Evolutionary conservation across 805 yeast species (phyloP).

Genomic region (Wickerhamomyces kurtzmanii): DNA sequence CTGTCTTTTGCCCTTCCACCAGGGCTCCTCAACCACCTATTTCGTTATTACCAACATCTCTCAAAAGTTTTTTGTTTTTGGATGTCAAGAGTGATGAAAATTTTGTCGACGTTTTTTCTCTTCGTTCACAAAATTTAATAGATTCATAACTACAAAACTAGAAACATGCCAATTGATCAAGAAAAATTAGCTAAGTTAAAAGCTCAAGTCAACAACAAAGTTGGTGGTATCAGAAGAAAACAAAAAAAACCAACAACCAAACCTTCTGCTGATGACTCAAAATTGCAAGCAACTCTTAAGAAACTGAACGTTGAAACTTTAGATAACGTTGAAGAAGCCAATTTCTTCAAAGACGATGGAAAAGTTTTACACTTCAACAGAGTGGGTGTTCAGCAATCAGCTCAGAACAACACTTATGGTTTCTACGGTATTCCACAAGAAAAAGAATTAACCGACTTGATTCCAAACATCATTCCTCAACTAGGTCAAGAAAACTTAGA

Average conservation of each 20-base stretch:
- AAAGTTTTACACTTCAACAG: constrained; percentile 92
- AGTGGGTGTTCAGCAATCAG: constrained; percentile 92
- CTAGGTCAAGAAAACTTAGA: constrained; percentile 93
- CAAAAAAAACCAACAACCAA: constrained; percentile 64
- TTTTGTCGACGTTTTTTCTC: no score
- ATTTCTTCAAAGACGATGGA: constrained; percentile 95
- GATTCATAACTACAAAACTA: neutral
- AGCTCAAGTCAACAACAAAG: constrained; percentile 74
- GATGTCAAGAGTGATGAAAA: no score
- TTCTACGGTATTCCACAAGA: constrained; percentile 93
- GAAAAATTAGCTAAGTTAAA: constrained; percentile 90
- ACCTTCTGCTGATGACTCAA: constrained; percentile 78
- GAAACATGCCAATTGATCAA: constrained; percentile 79
- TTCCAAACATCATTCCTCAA: constrained; percentile 92
- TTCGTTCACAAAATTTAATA: no score
- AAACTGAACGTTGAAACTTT: constrained; percentile 85
- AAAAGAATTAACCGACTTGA: constrained; percentile 83
- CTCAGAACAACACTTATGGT: constrained; percentile 84
- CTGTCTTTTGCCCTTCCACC: no score
- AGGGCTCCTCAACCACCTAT: no score
- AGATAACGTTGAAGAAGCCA: constrained; percentile 91
- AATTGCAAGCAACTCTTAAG: constrained; percentile 79
- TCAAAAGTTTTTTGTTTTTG: no score
- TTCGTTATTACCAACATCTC: no score
- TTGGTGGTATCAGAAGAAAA: constrained; percentile 86